Evolutionary conservation across 164 flowering plant genomes (phyloP), one percentile per base, ranked within the genome.

Genomic region (Vitis labrusca): DNA sequence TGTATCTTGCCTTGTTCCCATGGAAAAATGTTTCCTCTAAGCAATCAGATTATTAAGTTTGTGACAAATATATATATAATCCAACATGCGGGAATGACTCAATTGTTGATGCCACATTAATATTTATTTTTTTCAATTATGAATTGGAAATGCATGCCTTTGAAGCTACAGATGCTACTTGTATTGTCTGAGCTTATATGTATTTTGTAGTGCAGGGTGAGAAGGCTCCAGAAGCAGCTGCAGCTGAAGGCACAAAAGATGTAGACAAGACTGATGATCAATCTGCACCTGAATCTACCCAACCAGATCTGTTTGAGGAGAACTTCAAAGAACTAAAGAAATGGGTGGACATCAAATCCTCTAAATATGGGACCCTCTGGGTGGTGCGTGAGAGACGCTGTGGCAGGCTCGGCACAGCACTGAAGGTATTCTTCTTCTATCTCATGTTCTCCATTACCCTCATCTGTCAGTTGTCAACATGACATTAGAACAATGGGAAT

Each of bases 311-410:
- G 9, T 92, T 95, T 75, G 99, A 92, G 71, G 87, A 90, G 74
- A 92, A 88, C 75, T 95, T 85, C 56, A 89, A 88, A 72, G 98
- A 95, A 77, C 72, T 92, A 52, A 81, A 72, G 79, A 91, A 85
- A 82, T 95, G 99, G 99, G 97, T 84, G 15, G 97, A 95, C 73
- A 80, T 90, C 51, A 88, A 88, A 76, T 86, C 97, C 54, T 76
- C 91, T n/a, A 90, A 84, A 77, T 89, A 84, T 72, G 90, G 86
- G 5, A 80, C 83, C 62, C 92, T 95, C 68, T 73, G 59, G 48
- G 91, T 95, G 49, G 63, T 83, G 15, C 90, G 74, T 23, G 99
- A 95, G 77, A 86, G 80, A 70, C 89, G 93, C 32, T 49, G 65
- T 66, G 85, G 85, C 71, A 80, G 93, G 74, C 89, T 85, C 13